phyloP scores from a whole-genome alignment of 2,329 filamentous ascomycete species.

The Juglanconis juglandina region DNA sequence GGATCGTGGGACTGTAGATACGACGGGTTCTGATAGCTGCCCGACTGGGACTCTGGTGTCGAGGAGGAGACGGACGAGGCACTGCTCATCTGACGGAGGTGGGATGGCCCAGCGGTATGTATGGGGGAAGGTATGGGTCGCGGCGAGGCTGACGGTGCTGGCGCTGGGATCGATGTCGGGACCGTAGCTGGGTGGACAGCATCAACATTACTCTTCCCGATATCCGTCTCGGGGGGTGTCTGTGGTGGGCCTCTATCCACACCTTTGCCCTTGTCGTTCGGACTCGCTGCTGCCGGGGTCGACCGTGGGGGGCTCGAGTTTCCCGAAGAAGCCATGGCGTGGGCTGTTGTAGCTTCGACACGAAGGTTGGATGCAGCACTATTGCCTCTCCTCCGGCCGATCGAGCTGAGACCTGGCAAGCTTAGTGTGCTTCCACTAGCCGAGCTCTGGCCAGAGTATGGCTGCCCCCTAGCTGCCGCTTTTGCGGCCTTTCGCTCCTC shows the following conservation, averaged over 20 bases:
- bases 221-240: constrained; percentile 23
- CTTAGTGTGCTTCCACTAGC: constrained; percentile 64
- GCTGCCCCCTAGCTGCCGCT: constrained; percentile 49
- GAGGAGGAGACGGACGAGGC: constrained; percentile 82
- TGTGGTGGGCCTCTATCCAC: constrained; percentile 52
- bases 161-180: constrained; percentile 18
- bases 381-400: constrained; percentile 57
- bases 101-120: constrained; percentile 61
- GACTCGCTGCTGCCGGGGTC: constrained; percentile 21
- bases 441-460: constrained; percentile 38
- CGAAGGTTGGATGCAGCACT: constrained; percentile 58
- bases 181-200: constrained; percentile 22
- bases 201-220: constrained; percentile 17
- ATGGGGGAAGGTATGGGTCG: constrained; percentile 46
- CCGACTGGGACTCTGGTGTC: constrained; percentile 61
- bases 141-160: constrained; percentile 33
- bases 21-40: constrained; percentile 43
- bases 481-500: constrained; percentile 75
- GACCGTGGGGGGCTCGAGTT: constrained; percentile 28
- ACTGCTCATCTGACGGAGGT: constrained; percentile 80
- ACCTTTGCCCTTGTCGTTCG: constrained; percentile 61
- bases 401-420: constrained; percentile 52
- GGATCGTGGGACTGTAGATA: constrained; percentile 38
- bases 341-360: constrained; percentile 51
- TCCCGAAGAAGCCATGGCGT: constrained; percentile 35